These are phyloP conservation scores for Persicaria tinctoria DNA, from an alignment of 148 eudicot species.

Conservation along the genomic window DNA sequence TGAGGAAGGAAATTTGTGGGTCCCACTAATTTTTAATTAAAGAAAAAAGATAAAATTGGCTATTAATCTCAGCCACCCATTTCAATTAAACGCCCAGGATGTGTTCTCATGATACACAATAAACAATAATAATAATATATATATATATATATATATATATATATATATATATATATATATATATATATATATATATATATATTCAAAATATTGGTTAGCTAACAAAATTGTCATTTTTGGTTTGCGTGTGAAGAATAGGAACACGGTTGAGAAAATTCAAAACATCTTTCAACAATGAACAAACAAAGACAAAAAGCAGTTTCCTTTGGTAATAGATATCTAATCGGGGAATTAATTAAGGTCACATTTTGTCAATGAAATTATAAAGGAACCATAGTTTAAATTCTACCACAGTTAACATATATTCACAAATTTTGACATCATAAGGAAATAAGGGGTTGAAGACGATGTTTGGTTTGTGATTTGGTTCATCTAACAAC, in stretches of 20 bases:
- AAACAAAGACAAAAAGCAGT: background rate
- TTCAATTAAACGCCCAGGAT: too few relatives aligned
- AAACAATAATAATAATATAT: too few relatives aligned
- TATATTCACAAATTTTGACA: background rate
- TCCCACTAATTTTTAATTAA: too few relatives aligned
- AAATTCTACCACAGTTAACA: background rate
- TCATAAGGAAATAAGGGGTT: background rate
- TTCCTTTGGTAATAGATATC: background rate
- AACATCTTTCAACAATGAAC: background rate
- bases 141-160: too few relatives aligned
- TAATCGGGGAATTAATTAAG: background rate
- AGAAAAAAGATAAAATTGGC: too few relatives aligned
- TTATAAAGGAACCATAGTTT: background rate
- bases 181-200: too few relatives aligned
- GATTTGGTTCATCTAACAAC: slow-evolving; percentile 1
- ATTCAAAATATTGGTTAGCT: background rate
- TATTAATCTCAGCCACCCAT: too few relatives aligned
- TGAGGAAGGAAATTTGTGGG: too few relatives aligned
- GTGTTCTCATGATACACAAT: too few relatives aligned
- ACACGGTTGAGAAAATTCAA: background rate
- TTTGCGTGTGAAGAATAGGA: background rate
- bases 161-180: too few relatives aligned
- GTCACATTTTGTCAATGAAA: slow-evolving; percentile 6
- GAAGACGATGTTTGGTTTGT: background rate
- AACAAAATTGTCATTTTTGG: background rate